Conservation (phyloP, 495 filamentous ascomycete genomes). For the Tirmania nivea region DNA sequence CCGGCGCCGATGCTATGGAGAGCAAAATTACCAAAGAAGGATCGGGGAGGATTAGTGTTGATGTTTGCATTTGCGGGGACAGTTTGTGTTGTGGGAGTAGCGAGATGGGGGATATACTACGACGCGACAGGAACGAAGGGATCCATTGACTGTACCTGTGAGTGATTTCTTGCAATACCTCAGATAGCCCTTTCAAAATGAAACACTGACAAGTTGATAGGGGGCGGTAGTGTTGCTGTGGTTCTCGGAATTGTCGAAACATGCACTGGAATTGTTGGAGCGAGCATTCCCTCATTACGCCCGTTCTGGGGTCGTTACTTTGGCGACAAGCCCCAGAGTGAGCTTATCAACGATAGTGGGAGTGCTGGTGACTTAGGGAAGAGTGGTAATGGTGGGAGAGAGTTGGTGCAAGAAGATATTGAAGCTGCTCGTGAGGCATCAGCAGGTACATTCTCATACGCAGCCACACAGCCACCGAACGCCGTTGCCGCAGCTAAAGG, state of each 20-base stretch:
- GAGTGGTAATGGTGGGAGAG: too few species aligned
- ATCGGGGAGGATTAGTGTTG: neutral
- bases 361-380: too few species aligned
- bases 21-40: neutral
- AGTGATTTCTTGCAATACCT: too few species aligned
- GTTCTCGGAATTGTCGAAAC: neutral
- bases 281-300: neutral
- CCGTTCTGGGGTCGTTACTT: neutral
- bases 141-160: too few species aligned
- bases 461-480: too few species aligned
- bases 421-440: too few species aligned
- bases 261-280: neutral
- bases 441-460: too few species aligned
- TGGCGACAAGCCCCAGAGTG: neutral
- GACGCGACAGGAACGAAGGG: neutral
- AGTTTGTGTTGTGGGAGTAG: neutral
- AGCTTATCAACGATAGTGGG: too few species aligned
- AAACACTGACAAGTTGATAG: neutral
- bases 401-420: too few species aligned
- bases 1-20: neutral
- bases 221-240: neutral
- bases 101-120: neutral
- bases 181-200: too few species aligned
- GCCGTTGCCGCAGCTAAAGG: too few species aligned
- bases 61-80: neutral